Base-by-base conservation (phyloP, 805 yeast genomes). In the Wickerhamiella dianesei region DNA sequence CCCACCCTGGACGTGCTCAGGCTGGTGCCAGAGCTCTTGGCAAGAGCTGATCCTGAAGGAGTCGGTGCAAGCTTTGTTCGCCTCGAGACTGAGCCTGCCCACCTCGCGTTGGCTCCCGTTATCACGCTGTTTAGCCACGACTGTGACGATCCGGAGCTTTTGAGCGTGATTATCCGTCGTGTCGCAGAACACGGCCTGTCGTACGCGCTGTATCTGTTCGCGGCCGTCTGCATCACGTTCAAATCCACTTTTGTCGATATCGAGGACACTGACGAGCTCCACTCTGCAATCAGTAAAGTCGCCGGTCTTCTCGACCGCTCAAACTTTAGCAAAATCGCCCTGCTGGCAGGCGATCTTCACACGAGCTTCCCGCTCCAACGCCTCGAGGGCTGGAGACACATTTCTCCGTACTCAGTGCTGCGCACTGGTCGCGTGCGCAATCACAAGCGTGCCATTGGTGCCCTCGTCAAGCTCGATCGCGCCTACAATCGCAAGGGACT, bases 41-140 rank as follows among this genome's bases (percentile, higher is more conserved):
- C 65, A 21, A 53, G 56, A 2, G 63, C 69, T 2, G 94, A 85
- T 53, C 61, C 58, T 3, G 53, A 61, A 2, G 58, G 77, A 5
- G 69, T 64, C 43, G 59, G 62, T 2, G 49, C 56, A 4, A 25
- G 32, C 32, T 25, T 25, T 25, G 32, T 12, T 25, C 32, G 32
- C 12, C 50, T 70, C 3, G 18, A 56, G 19, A 55, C 72, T 17
- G 68, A 77, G 13, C 69, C 71, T 49, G 85, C 86, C 1, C 72
- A 72, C 46, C 88, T 77, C 57, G 82, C 86, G 0, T 63, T 92
- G 14, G 82, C 95, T 17, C 74, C 89, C 1, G 66, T 89, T 1
- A 68, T 89, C 35, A 86, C 97, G 1, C 55, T 84, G 41, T 85
- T 79, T 59, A 68, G 89, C 6, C 96, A 88, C 64, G 87, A 85